Evolutionary conservation across 2,329 filamentous ascomycete genomes (phyloP), one percentile per base, ranked within the genome.

Genomic region (Davidsoniella eucalypti): DNA sequence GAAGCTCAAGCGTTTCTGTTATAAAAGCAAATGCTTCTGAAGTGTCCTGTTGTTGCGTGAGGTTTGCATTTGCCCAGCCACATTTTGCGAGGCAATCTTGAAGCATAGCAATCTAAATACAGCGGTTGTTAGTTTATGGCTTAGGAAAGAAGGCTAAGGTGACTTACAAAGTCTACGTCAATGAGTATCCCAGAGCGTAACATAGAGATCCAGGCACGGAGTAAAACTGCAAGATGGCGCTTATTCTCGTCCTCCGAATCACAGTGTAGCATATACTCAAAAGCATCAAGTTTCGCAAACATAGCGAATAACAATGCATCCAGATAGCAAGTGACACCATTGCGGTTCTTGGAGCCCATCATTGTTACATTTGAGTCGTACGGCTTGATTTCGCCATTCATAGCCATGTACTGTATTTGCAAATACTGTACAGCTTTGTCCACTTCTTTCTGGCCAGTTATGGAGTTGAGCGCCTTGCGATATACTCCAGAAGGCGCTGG

Each of bases 1-100:
- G 92, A 14, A 96, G 66, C 58, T 94, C 82, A 17, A 98, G 72
- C 18, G 82, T 87, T 56, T 87, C 88, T 0, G 90, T 94, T 55
- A 98, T 87, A 62, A 95, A 95, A 0, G 82, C 85, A 61, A 96
- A 96, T 1, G 88, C 88, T 64, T 98, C 92, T 0, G 92, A 95
- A 0, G 87, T 86, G 63, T 98, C 92, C 65, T 98, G 92, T 61
- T 96, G 92, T 57, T 80, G 75, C n/a, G 85, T 61, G 52, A 75
- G 66, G 18, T 75, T 74, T 44, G 88, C 88, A 52, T 93, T 87
- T 57, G 75, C 68, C 92, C 92, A 96, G 3, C 90, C 92, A 61
- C 88, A 95, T 49, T 81, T 82, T 16, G 82, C 81, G 38, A 96
- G 65, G 8, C 87, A 73, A 39, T 90, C 78, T 64, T 95, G 88